phyloP scores from a whole-genome alignment of 2,329 filamentous ascomycete species.

The Fusarium metavorans region DNA sequence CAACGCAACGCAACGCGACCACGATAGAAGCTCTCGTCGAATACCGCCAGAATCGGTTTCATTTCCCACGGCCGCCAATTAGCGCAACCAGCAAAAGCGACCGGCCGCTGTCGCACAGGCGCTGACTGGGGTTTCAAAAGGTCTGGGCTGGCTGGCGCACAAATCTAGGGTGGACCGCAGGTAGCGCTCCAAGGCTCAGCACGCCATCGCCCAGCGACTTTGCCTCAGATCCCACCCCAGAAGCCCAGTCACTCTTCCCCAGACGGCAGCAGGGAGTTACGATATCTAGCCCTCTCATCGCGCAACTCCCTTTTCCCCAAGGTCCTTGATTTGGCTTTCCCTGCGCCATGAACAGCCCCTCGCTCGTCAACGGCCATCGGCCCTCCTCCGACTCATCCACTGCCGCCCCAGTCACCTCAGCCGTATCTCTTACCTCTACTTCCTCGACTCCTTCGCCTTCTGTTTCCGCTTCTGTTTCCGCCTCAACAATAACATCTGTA shows the following conservation, averaged over 20 bases:
- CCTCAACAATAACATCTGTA: constrained; percentile 19
- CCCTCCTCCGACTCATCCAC: constrained; percentile 34
- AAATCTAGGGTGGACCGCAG: constrained; percentile 34
- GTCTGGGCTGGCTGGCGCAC: constrained; percentile 19
- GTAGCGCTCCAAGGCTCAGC: constrained; percentile 38
- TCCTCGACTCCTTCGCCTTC: constrained; percentile 25
- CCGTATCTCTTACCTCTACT: constrained; percentile 25
- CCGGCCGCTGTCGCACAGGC: constrained; percentile 24
- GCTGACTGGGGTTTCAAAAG: constrained; percentile 34
- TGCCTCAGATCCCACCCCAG: constrained; percentile 43
- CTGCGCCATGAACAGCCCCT: constrained; percentile 43
- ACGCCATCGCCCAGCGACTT: constrained; percentile 45
- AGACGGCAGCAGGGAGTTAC: constrained; percentile 39
- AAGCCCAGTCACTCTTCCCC: constrained; percentile 36
- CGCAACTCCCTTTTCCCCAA: constrained; percentile 40
- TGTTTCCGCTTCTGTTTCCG: constrained; percentile 13
- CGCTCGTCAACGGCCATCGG: constrained; percentile 44
- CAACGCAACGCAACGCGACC: not conserved
- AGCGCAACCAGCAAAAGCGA: constrained; percentile 23
- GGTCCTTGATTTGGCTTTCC: constrained; percentile 28
- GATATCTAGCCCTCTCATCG: constrained; percentile 47
- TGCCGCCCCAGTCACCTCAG: constrained; percentile 13
- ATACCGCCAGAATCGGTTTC: constrained; percentile 16
- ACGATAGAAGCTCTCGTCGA: constrained; percentile 5
- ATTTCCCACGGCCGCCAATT: constrained; percentile 29